A percentile compares a stretch with the other conserved stretches of the same genome.
phyloP scores from a whole-genome alignment of 202 grass and related monocot genomes.

The Schoenoplectus triqueter region DNA sequence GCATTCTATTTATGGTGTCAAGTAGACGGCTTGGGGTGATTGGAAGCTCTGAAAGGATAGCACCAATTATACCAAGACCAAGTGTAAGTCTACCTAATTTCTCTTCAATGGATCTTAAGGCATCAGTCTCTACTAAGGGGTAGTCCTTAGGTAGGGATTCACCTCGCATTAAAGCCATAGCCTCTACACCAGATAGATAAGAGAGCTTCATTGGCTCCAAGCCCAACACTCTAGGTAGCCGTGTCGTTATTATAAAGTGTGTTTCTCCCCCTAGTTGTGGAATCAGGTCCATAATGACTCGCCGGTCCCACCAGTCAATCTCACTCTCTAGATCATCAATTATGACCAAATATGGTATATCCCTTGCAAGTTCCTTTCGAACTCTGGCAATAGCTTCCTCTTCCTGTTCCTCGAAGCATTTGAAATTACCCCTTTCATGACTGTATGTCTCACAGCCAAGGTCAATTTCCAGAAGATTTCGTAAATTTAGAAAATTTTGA shows the following conservation, averaged over 20 bases:
- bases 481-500: conserved; percentile 83
- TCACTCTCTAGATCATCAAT: conserved; percentile 97
- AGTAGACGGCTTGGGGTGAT: conserved; percentile 88
- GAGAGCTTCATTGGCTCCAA: conserved; percentile 97
- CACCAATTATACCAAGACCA: conserved; percentile 74
- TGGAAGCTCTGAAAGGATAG: conserved; percentile 93
- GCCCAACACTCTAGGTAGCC: conserved; percentile 70
- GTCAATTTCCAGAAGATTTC: conserved; percentile 72
- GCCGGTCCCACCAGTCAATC: conserved; percentile 96
- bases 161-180: conserved; percentile 92
- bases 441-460: conserved; percentile 57
- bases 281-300: conserved; percentile 71
- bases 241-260: conserved; percentile 92
- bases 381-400: conserved; percentile 83
- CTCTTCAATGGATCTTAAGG: conserved; percentile 84
- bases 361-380: conserved; percentile 75
- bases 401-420: conserved; percentile 96
- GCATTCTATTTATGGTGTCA: conserved; percentile 87
- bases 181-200: conserved; percentile 86
- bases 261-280: conserved; percentile 88
- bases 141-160: conserved; percentile 58
- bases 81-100: conserved; percentile 87
- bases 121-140: conserved; percentile 79
- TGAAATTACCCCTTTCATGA: conserved; percentile 77
- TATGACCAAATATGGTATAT: conserved; percentile 91